Base-by-base conservation (phyloP, 208 protist genomes). In the Leishmania guyanensis region DNA sequence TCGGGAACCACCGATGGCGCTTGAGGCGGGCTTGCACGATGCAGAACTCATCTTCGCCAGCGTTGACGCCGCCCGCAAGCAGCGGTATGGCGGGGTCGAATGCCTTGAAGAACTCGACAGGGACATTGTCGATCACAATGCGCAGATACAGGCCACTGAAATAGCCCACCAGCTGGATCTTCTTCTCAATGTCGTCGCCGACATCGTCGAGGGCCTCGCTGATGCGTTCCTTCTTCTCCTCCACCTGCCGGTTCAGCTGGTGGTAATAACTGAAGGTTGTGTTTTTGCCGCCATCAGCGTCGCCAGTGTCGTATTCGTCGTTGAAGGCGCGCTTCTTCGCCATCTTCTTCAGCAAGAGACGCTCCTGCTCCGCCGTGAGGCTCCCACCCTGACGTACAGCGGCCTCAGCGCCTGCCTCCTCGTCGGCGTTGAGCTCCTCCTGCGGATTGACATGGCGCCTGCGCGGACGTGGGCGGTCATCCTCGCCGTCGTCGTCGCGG, bases 1-100 rank as follows among this genome's bases (percentile, higher is more conserved):
- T 99, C 29, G 96, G 96, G 84, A 98, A 98, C 99, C 99, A 99
- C 53, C 99, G 93, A 86, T 99, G 99, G 71, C 98, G 98, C 87
- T 99, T 99, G 10, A 99, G 80, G 58, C 96, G 89, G 0, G 95
- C 90, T 62, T 98, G 92, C 8, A 99, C 91, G 72, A 99, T 91
- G 62, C 97, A 98, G 76, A 99, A 88, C 75, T 95, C 88, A 74
- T 99, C 98, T 87, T 99, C 99, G 43, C 93, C 93, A 8, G 91
- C 60, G 77, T 99, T 96, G 33, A 99, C 88, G 10, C 98, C 99
- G 70, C 99, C 98, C 6, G 99, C 90, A 58, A 99, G 80, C 26
- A 99, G 79, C 8, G 98, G 98, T 46, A 87, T 84, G 10, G 79
- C 78, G 4, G 91, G 82, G 88, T 99, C 87, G 82, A 99, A 99